Percentiles rank a stretch among this genome's conserved stretches.
Evolutionary conservation across 108 stramenopile species (phyloP).

Genomic region (Chaetoceros tenuissimus): DNA sequence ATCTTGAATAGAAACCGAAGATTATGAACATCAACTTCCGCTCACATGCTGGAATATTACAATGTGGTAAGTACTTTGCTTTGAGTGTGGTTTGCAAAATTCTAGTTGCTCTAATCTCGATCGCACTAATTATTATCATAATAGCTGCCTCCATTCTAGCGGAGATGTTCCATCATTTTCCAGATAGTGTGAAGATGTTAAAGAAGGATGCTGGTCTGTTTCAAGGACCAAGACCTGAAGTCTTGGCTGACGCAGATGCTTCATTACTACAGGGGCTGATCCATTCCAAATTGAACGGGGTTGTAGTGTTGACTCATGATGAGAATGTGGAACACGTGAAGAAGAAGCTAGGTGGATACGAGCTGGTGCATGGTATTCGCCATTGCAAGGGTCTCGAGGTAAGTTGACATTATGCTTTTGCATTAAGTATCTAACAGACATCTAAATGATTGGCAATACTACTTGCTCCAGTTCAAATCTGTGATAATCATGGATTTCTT

Average conservation of each 20-base stretch:
- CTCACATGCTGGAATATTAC: no score
- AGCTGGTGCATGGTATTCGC: constrained; percentile 31
- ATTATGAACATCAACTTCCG: no score
- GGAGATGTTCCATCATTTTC: constrained; percentile 27
- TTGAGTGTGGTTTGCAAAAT: no score
- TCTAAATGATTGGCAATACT: no score
- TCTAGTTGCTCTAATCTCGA: no score
- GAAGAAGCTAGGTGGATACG: constrained; percentile 8
- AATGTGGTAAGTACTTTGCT: no score
- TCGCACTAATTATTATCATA: no score
- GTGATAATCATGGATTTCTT: constrained; percentile 58
- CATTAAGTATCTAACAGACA: no score
- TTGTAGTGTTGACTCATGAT: constrained; percentile 36
- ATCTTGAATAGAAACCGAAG: no score
- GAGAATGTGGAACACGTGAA: constrained; percentile 7
- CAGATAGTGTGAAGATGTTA: constrained; percentile 29
- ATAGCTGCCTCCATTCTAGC: constrained; percentile 28
- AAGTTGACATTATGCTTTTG: no score
- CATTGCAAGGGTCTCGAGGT: no score
- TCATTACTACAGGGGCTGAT: constrained; percentile 11
- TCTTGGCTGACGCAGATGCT: constrained; percentile 18
- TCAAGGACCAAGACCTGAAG: constrained; percentile 35
- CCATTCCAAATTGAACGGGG: constrained; percentile 10
- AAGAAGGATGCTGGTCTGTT: constrained; percentile 36
- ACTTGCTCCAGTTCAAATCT: constrained; percentile 46